Base-by-base conservation (phyloP, 805 yeast genomes). In the Phaffomyces thermotolerans region DNA sequence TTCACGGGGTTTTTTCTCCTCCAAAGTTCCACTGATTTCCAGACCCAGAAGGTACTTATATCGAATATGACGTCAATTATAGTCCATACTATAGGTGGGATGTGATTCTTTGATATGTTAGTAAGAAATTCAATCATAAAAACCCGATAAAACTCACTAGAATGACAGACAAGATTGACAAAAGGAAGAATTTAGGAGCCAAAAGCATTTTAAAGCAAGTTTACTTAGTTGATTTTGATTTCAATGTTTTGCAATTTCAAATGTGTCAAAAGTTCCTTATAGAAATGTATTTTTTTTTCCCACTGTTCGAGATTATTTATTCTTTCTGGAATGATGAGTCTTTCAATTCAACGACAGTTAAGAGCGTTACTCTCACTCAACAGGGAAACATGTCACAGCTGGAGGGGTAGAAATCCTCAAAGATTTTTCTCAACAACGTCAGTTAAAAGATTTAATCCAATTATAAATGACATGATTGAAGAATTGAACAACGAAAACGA, bases 41-140 rank as follows among this genome's bases (percentile, higher is more conserved):
- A 50, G 17, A 57, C 49, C 76, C 77, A 72, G 54, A 66, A 72
- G 9, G 63, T 58, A 34, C 60, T 46, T 12, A 72, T 71, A 45
- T 72, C 77, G 20, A 67, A 52, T 8, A 68, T 43, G 29, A 71
- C 66, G 51, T 70, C 64, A 18, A 69, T 43, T 8, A 69, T 47
- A 22, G 62, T 62, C 69, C 73, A 68, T 13, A 65, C 56, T 9
- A 63, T 57, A 2, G 70, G 69, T n/a, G 73, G 73, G 8, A 68
- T 58, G 39, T 66, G 69, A 46, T 68, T 67, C 55, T 56, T 15
- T 20, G 22, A 8, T 8, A 9, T 31, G 34, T 31, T 31, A 31
- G 18, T 31, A 10, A 31, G 18, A 15, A 15, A 1, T 7, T 9
- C 8, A n/a, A 4, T 15, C 6, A 31, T 6, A n/a, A 13, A 18